These are phyloP conservation scores for Drechslerella coelobrocha DNA, from an alignment of 2,329 filamentous ascomycete genomes.

Conservation along the genomic window DNA sequence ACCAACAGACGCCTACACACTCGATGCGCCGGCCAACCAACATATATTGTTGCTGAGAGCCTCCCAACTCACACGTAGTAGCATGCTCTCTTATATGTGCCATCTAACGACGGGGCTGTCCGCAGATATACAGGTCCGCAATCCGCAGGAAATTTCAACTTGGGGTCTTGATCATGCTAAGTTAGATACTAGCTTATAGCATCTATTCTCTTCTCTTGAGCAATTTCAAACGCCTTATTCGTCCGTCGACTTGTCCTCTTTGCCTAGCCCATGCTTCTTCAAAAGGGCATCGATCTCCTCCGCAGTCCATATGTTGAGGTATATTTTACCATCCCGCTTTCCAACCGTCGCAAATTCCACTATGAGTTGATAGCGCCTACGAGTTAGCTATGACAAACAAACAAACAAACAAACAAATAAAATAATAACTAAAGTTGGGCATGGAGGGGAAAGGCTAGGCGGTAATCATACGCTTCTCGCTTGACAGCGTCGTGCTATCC, in stretches of 20 bases:
- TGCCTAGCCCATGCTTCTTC: conserved; percentile 94
- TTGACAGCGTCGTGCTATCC: conserved; percentile 98
- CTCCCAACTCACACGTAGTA: not conserved
- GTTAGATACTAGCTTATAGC: conserved; percentile 32
- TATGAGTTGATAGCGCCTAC: conserved; percentile 58
- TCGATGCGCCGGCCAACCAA: not conserved
- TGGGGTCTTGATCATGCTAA: conserved; percentile 7
- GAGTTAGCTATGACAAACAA: not conserved
- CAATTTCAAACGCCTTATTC: conserved; percentile 58
- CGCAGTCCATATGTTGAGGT: conserved; percentile 95
- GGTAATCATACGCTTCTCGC: conserved; percentile 85
- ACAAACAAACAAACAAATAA: conserved; percentile 52
- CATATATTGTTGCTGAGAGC: not conserved
- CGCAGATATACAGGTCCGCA: not conserved
- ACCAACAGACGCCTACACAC: not conserved
- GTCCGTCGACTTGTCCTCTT: conserved; percentile 76
- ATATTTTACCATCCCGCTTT: conserved; percentile 94
- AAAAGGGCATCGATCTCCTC: conserved; percentile 94
- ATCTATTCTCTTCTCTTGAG: conserved; percentile 10
- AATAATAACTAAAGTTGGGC: not conserved
- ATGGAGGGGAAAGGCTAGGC: not conserved
- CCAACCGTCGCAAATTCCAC: conserved; percentile 99
- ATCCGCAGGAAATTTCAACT: conserved; percentile 2
- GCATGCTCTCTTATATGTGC: no score
- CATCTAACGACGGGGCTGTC: conserved; percentile 3